Evolutionary conservation across 768 basidiomycete genomes (phyloP).

Genomic region (Rhizopogon sp.): DNA sequence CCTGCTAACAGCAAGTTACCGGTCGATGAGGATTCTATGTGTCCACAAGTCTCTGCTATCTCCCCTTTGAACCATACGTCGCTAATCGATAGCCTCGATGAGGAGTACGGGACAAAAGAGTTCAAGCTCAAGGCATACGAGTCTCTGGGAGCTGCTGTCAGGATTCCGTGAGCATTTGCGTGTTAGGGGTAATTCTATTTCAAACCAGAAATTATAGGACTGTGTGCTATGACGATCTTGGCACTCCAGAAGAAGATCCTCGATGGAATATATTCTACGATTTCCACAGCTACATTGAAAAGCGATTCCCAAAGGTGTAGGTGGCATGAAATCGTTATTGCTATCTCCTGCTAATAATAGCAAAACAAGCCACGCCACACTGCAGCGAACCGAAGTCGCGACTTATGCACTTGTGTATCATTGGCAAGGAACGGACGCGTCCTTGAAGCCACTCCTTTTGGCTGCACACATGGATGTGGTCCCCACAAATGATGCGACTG

Average conservation of each 20-base stretch:
- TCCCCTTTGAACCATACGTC: constrained; percentile 7
- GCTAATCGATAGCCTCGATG: constrained; percentile 20
- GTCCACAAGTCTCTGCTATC: constrained; percentile 22
- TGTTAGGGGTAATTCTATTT: not conserved
- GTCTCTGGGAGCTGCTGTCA: constrained; percentile 31
- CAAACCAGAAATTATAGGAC: constrained; percentile 32
- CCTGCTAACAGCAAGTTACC: not conserved
- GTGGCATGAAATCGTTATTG: constrained; percentile 7
- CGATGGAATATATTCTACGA: constrained; percentile 30
- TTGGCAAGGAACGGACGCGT: constrained; percentile 48
- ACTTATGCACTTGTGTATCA: constrained; percentile 60
- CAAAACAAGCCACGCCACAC: constrained; percentile 35
- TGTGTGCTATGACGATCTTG: constrained; percentile 48
- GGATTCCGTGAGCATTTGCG: constrained; percentile 22
- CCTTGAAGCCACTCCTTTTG: constrained; percentile 51
- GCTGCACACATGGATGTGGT: constrained; percentile 49
- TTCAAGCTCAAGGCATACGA: constrained; percentile 27
- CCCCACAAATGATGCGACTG: constrained; percentile 41
- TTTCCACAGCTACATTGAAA: constrained; percentile 21
- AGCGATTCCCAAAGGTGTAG: constrained; percentile 59
- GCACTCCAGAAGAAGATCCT: constrained; percentile 40
- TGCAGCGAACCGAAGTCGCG: constrained; percentile 52
- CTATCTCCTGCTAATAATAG: not conserved
- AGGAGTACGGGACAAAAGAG: constrained; percentile 13
- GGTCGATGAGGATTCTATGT: constrained; percentile 10